Base-by-base conservation (phyloP, 1,284 basidiomycete genomes). In the Cryptococcus sp. region DNA sequence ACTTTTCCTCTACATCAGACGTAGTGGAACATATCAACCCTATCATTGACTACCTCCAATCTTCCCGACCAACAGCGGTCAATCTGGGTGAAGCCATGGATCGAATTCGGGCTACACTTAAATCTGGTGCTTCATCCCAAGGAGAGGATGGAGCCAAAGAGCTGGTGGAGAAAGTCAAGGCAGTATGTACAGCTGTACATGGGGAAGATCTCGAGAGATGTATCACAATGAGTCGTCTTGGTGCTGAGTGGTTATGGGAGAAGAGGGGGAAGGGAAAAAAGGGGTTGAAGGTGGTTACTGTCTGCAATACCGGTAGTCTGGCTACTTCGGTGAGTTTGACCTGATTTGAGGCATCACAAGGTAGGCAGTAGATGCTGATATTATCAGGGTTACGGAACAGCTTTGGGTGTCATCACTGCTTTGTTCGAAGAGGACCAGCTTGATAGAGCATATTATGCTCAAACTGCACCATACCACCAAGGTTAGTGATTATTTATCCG, bases 271-370 rank as follows among this genome's bases (percentile, higher is more conserved):
- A 53, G 11, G 68, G 76, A 52, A 76, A 70, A 80, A 80, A 52
- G 77, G 78, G 58, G 52, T 73, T 94, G 56, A 90, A 89, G 69
- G 83, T 94, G 32, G 79, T 95, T 72, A 95, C 91, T 4, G 90
- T 95, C n/a, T 96, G 92, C 80, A 96, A 96, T 76, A 95, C 92
- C 15, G 92, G 92, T 15, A 90, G 88, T 32, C 80, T 96, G 58
- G 92, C 92, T 2, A 95, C 91, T 15, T 92, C 90, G 42, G 90
- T 91, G 62, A 58, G 86, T 34, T 32, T 10, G 0, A 31, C 49
- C 5, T 6, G 32, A 38, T 8, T 44, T 15, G 33, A 35, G 30
- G n/a, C 1, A 23, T 23, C 38, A 10, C 1, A n/a, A 41, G 38
- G n/a, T 41, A 10, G 1, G n/a, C 1, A n/a, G 1, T 41, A 10